Base-by-base conservation (phyloP, 306 rosid genomes). In the Mucuna pruriens region DNA sequence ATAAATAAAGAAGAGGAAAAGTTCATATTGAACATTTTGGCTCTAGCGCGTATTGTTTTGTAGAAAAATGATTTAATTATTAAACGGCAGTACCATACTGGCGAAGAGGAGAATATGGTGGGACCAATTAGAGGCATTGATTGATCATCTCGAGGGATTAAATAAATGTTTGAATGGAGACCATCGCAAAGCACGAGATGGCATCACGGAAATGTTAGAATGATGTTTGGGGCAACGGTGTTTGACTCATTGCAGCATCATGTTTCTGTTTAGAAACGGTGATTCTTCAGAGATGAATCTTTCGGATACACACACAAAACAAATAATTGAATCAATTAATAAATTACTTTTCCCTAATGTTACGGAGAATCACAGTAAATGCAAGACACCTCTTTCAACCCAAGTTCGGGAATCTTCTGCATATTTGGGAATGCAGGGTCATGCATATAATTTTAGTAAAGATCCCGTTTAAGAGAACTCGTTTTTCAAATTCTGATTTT, bases 201-300 rank as follows among this genome's bases (percentile, higher is more conserved):
- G 63, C 22, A 83, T 62, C 86, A 65, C 46, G 75, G 8, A 13
- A 66, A 66, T 38, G 7, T 38, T 38, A 19, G 31, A 34, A 23
- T 60, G 29, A 42, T 49, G 68, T 44, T 44, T 49, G 72, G 15
- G 31, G 42, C 63, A 66, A 29, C 17, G 75, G 63, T 75, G 77
- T 75, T 81, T 81, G 85, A 81, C 85, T 81, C 75, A 1, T 48
- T 25, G 54, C 26, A 10, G 22, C 68, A 54, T 51, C 6, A 29
- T 65, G 51, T 2, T 48, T 74, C 26, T 64, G 10, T 16, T 9
- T 5, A 3, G 36, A 55, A 69, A 81, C 39, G 44, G 29, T 29
- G 84, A 78, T 52, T 83, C 80, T 71, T 67, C 60, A 7, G 5
- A 73, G 55, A 73, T 84, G 87, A 84, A 84, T 79, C 87, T 84